These are phyloP conservation scores for Moesziomyces aphidis DNA, from an alignment of 1,284 basidiomycete genomes.

Conservation along the genomic window DNA sequence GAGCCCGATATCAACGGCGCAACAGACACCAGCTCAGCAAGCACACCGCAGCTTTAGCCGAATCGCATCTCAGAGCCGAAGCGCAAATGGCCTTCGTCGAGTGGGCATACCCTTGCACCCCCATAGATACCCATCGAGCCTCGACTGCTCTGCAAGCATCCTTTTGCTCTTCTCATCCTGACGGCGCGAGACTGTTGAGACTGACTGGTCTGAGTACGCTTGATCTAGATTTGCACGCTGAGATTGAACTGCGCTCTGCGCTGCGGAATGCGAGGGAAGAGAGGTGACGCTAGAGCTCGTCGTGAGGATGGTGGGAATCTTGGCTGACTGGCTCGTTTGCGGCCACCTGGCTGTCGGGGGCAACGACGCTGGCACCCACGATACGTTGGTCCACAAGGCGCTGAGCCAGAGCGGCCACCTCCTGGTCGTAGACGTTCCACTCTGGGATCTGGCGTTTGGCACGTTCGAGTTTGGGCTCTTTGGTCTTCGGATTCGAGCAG, in stretches of 20 bases:
- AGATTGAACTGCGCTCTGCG: no score
- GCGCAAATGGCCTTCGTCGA: not conserved
- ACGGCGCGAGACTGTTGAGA: not conserved
- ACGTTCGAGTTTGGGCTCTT: conserved; percentile 93
- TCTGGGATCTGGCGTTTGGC: conserved; percentile 91
- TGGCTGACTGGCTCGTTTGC: not conserved
- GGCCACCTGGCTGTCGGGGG: conserved; percentile 25
- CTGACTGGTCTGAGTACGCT: no score
- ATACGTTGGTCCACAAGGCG: conserved; percentile 45
- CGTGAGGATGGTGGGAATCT: not conserved
- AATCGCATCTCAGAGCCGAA: not conserved
- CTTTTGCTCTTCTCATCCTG: not conserved
- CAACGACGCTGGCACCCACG: conserved; percentile 32
- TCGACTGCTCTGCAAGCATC: not conserved
- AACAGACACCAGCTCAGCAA: conserved; percentile 12
- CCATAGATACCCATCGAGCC: not conserved
- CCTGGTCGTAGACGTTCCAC: conserved; percentile 89
- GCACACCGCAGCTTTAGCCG: conserved; percentile 5
- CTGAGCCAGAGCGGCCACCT: conserved; percentile 67
- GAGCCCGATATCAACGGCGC: conserved; percentile 14
- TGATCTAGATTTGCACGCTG: not conserved
- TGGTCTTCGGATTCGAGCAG: conserved; percentile 71
- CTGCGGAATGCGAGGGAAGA: no score
- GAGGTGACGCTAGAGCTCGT: not conserved
- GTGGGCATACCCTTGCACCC: not conserved